These are phyloP conservation scores for Melaleuca alternifolia DNA, from an alignment of 345 rosid species.

Conservation along the genomic window DNA sequence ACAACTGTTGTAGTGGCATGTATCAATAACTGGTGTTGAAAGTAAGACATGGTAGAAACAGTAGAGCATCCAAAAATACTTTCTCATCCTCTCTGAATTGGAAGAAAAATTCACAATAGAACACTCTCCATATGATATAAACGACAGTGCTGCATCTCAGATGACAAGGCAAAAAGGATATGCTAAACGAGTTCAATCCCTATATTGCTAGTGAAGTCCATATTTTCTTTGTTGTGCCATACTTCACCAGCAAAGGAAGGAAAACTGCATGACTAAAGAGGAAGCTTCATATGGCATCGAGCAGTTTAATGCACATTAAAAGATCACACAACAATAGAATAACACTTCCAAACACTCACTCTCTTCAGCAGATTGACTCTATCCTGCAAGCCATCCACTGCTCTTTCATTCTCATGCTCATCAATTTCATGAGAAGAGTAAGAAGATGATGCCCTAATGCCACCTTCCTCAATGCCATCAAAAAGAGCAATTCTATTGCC, in stretches of 20 bases:
- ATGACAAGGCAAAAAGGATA: not conserved
- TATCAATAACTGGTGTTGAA: conserved; percentile 1
- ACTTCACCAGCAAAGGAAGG: not conserved
- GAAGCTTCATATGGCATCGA: not conserved
- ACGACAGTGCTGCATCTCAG: not conserved
- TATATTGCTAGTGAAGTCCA: not conserved
- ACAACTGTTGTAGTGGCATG: conserved; percentile 36
- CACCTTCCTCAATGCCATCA: conserved; percentile 96
- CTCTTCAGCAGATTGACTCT: conserved; percentile 78
- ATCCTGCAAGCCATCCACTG: conserved; percentile 89
- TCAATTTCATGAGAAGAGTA: conserved; percentile 82
- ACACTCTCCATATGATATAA: not conserved
- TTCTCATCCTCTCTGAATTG: not conserved
- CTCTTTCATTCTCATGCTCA: conserved; percentile 91
- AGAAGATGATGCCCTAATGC: conserved; percentile 77
- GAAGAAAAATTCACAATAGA: not conserved
- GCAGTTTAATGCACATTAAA: not conserved
- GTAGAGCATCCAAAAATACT: not conserved
- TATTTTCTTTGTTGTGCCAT: not conserved
- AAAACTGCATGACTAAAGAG: not conserved
- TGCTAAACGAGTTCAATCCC: not conserved
- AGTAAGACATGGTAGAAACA: not conserved
- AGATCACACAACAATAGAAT: not conserved
- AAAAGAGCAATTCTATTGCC: conserved; percentile 61
- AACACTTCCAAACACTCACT: conserved; percentile 31